phyloP scores from a whole-genome alignment of 140 eudicot genomes.

The Senecio squalidus region DNA sequence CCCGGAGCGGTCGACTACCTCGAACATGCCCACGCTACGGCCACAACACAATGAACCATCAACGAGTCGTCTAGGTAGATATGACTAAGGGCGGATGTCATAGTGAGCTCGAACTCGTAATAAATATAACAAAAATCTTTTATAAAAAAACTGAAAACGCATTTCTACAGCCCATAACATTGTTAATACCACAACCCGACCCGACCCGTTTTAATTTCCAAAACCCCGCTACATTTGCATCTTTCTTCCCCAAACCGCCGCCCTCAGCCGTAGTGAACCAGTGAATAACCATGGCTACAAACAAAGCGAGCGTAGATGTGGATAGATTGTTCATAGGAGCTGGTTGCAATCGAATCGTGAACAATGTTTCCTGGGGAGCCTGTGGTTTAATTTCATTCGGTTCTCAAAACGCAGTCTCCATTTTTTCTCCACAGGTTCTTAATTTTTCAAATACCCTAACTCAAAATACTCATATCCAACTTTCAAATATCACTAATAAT shows the following conservation, averaged over 20 bases:
- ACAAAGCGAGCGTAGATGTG: conserved; percentile 29
- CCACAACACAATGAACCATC: too few relatives aligned
- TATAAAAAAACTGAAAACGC: too few relatives aligned
- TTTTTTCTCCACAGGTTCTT: conserved; percentile 65
- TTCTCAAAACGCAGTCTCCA: conserved; percentile 91
- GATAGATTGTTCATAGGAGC: conserved; percentile 80
- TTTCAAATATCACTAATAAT: too few relatives aligned
- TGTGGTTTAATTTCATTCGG: conserved; percentile 73
- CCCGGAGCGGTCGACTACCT: too few relatives aligned
- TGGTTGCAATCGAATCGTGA: conserved; percentile 89
- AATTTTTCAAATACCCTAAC: conserved; percentile 5
- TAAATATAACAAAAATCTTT: too few relatives aligned
- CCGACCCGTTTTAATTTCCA: conserved; percentile 18
- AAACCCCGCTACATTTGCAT: conserved; percentile 15
- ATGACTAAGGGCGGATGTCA: too few relatives aligned
- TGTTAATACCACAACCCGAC: conserved; percentile 2
- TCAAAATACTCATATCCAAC: neutral
- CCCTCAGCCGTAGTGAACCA: conserved; percentile 4
- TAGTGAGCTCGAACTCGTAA: too few relatives aligned
- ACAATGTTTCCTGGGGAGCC: conserved; percentile 97
- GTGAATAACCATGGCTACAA: conserved; percentile 23
- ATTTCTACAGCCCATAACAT: too few relatives aligned
- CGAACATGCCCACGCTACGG: too few relatives aligned
- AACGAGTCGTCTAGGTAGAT: too few relatives aligned
- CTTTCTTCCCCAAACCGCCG: neutral